A percentile compares a stretch with the other conserved stretches of the same genome.
These are phyloP conservation scores for Taxillus chinensis DNA, from an alignment of 164 flowering plant genomes.

Conservation along the genomic window DNA sequence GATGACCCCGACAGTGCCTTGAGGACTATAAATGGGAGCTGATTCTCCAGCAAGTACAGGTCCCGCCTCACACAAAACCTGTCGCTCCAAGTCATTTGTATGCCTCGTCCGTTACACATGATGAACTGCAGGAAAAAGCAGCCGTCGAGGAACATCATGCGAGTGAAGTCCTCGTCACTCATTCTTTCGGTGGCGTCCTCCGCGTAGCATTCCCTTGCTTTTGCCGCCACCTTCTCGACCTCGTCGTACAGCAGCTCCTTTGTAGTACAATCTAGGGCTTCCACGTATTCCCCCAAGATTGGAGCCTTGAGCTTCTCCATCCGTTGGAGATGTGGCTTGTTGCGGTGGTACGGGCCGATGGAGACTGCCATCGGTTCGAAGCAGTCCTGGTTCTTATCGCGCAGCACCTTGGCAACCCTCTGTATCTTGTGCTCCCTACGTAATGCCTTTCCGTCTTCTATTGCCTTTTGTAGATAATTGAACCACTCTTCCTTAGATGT, in stretches of 20 bases:
- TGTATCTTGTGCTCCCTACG: neutral
- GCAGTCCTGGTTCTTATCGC: neutral
- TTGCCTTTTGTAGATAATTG: too few relatives aligned
- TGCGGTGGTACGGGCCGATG: neutral
- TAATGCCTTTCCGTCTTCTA: too few relatives aligned
- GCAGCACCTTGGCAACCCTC: neutral
- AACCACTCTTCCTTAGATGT: too few relatives aligned
- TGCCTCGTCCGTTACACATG: neutral
- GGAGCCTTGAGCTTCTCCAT: neutral
- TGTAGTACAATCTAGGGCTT: too few relatives aligned
- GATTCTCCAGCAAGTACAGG: slow-evolving; percentile 8
- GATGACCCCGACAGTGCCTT: neutral
- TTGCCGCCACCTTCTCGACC: too few relatives aligned
- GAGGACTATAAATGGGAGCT: slow-evolving; percentile 5
- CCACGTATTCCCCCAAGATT: too few relatives aligned
- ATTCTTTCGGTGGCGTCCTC: neutral
- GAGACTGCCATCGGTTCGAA: neutral
- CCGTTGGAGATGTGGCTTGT: neutral
- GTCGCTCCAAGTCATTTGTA: neutral
- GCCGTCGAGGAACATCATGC: slow-evolving; percentile 18
- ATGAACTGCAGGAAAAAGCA: slow-evolving; percentile 14
- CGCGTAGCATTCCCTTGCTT: neutral
- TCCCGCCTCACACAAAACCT: neutral
- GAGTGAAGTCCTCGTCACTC: neutral
- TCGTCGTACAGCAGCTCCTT: too few relatives aligned